Base-by-base conservation (phyloP, 176 grass and related monocot genomes). In the Hyparrhenia diplandra region DNA sequence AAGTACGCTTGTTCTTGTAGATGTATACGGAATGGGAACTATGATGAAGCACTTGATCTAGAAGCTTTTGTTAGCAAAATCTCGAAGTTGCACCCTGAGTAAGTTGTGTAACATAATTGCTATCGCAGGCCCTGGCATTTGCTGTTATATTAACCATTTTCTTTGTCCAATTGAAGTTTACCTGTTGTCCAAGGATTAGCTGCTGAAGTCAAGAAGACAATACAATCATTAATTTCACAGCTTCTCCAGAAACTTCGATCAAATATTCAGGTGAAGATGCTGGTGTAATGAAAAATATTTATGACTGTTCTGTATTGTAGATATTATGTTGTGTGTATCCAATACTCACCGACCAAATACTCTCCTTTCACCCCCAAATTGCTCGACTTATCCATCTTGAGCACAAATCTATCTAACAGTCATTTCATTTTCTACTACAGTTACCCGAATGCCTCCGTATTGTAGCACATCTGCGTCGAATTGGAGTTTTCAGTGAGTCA, bases 161-260 rank as follows among this genome's bases (percentile, higher is more conserved):
- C 23, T 35, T 82, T 80, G 86, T 95, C 71, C 85, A 47, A 79
- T 75, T 85, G 76, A 83, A 99, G 97, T 92, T 96, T 99, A 80
- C 89, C 87, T 89, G 85, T 96, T 77, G 91, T 99, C 89, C 89
- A 99, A 90, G 93, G 88, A 92, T 88, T 96, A 84, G 85, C 87
- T 74, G 77, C 52, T 66, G 93, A 96, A 86, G 93, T 96, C 63
- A 93, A 92, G 82, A 99, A 96, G 90, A 94, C 97, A 40, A 79
- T 88, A 80, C 97, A 99, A 29, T 96, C 93, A 90, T 57, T 99
- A 79, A 88, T 96, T 81, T 96, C 93, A 45, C 97, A 99, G 80
- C 93, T 99, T 89, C 89, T 96, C 52, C 93, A 99, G 85, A 99
- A 99, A 88, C 93, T 99, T 76, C 86, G 89, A 83, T 96, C 97